These are phyloP conservation scores for Eutrema japonicum DNA, from an alignment of 345 rosid species.

Conservation along the genomic window DNA sequence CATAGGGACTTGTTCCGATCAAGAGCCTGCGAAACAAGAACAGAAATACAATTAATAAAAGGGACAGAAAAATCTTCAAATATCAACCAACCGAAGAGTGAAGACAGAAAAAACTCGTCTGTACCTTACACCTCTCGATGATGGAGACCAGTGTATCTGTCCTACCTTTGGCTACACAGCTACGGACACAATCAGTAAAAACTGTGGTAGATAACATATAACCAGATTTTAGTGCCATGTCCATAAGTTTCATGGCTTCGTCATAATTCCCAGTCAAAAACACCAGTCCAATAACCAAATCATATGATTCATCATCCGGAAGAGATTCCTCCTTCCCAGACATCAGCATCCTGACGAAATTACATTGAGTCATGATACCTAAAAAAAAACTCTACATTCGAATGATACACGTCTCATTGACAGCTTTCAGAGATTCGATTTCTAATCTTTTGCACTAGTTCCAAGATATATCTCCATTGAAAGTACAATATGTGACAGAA, in stretches of 20 bases:
- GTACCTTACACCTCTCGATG: constrained; percentile 93
- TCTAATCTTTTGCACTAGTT: constrained; percentile 20
- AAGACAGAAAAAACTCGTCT: constrained; percentile 19
- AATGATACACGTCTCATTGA: neutral
- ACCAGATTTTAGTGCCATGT: constrained; percentile 64
- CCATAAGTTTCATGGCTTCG: constrained; percentile 68
- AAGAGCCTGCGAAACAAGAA: constrained; percentile 53
- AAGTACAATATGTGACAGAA: neutral
- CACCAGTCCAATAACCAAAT: constrained; percentile 68
- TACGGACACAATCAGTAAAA: constrained; percentile 61
- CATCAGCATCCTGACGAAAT: constrained; percentile 77
- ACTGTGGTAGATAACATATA: constrained; percentile 56
- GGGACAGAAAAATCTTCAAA: constrained; percentile 6
- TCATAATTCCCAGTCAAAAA: constrained; percentile 54
- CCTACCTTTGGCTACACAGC: constrained; percentile 60
- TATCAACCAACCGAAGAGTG: neutral
- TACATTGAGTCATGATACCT: constrained; percentile 28
- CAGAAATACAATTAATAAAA: neutral
- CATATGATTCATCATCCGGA: constrained; percentile 87
- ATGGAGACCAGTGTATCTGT: constrained; percentile 70
- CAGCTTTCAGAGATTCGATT: constrained; percentile 1
- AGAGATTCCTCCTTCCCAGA: constrained; percentile 69
- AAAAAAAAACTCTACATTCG: neutral
- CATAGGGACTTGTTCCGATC: constrained; percentile 85
- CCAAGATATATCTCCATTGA: neutral